Evolutionary conservation across 2,329 filamentous ascomycete genomes (phyloP), one percentile per base, ranked within the genome.

Genomic region (Cadophora luteo-olivacea): DNA sequence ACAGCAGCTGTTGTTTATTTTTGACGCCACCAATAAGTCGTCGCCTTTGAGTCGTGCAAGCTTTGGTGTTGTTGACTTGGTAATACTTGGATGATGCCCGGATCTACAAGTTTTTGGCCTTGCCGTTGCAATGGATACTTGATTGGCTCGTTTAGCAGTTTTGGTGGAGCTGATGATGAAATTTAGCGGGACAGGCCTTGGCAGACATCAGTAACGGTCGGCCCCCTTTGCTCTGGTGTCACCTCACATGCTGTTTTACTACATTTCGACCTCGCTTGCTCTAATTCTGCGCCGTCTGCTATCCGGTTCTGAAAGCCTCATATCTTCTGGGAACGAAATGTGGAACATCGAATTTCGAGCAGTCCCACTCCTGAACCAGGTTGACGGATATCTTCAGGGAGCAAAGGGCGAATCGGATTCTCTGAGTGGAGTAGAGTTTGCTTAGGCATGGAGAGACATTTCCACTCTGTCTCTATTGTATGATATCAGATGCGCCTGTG

Each of bases 171-270:
- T 25, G 22, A 41, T 60, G 55, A 60, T 60, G 55, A 41, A 60
- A 38, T 25, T 6, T 36, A 41, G n/a, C 55, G 55, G 55, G 55
- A 60, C 24, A 11, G 7, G 4, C 1, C 55, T 60, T 60, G 55
- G 55, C 55, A 38, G 33, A 60, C 55, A 38, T 60, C 51, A 54
- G 51, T 3, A 32, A 54, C 11, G 24, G n/a, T 60, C n/a, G n/a
- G 7, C 36, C n/a, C 33, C 11, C 32, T 57, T 57, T 41, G 3
- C 14, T 29, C 12, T 38, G 36, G 19, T 9, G 55, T 60, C 24
- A n/a, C n/a, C 19, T 38, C 33, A n/a, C 19, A 36, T 24, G 25
- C 7, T 41, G 45, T 49, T 49, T 48, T 16, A 48, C 41, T 14
- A 19, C 41, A 48, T 48, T 48, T 49, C 45, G 9, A 49, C 7